A percentile compares a stretch with the other conserved stretches of the same genome.
Conservation (phyloP, 1,139 yeast genomes). For the Pneumocystis wakefieldiae region DNA sequence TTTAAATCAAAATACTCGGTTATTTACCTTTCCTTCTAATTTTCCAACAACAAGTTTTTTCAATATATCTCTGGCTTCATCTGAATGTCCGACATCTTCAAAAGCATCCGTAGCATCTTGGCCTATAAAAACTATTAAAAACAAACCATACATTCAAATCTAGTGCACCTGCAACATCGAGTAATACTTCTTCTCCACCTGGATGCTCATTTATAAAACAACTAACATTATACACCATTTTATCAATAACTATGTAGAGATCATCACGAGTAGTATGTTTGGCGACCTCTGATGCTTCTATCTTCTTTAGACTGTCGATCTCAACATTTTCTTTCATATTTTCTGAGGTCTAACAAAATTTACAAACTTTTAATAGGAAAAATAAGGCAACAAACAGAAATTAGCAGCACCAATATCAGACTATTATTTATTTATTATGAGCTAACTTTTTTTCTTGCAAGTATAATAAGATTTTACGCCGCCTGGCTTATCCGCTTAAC, state of each 20-base stretch:
- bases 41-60: slow-evolving; percentile 56
- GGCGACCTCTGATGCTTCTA: background rate
- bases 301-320: background rate
- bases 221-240: slow-evolving; percentile 77
- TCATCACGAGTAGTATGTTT: slow-evolving; percentile 61
- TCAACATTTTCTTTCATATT: background rate
- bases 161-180: slow-evolving; percentile 66
- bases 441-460: too few relatives aligned
- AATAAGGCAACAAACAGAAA: background rate
- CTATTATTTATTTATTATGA: too few relatives aligned
- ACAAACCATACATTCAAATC: background rate
- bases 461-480: too few relatives aligned
- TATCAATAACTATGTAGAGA: slow-evolving; percentile 80
- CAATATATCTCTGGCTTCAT: slow-evolving; percentile 75
- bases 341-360: background rate
- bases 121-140: slow-evolving; percentile 7
- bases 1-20: background rate
- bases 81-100: slow-evolving; percentile 95
- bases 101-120: slow-evolving; percentile 87
- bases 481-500: too few relatives aligned
- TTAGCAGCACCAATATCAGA: too few relatives aligned
- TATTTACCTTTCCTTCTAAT: slow-evolving; percentile 19
- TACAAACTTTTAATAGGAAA: background rate
- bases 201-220: slow-evolving; percentile 89
- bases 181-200: slow-evolving; percentile 94